Percentiles rank a stretch among this genome's conserved stretches.
These are phyloP conservation scores for Leccinum ochraceum DNA, from an alignment of 768 basidiomycete species.

Conservation along the genomic window DNA sequence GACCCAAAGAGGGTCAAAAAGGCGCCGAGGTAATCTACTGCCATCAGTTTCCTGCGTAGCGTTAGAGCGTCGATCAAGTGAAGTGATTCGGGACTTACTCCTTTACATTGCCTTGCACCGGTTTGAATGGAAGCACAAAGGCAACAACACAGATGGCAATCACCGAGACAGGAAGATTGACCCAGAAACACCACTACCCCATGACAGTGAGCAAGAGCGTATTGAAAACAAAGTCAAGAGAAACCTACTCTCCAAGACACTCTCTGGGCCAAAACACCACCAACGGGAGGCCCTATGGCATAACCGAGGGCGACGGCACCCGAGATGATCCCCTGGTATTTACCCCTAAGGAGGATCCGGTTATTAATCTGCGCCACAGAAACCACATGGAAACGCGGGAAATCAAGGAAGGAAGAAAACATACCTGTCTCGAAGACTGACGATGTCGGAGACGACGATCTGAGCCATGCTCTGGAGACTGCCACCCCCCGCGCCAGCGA, in stretches of 20 bases:
- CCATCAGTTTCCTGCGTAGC: constrained; percentile 54
- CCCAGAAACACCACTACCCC: constrained; percentile 72
- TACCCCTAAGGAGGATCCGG: constrained; percentile 46
- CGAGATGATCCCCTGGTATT: constrained; percentile 76
- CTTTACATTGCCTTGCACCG: constrained; percentile 60
- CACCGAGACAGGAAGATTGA: constrained; percentile 62
- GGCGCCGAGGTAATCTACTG: constrained; percentile 65
- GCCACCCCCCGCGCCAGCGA: constrained; percentile 72
- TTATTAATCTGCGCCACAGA: not conserved
- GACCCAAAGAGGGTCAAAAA: constrained; percentile 60
- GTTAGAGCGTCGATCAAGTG: constrained; percentile 1
- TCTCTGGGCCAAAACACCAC: constrained; percentile 63
- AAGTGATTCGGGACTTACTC: constrained; percentile 31
- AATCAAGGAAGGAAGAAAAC: constrained; percentile 10
- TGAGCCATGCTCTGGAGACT: constrained; percentile 69
- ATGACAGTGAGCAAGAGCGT: not conserved
- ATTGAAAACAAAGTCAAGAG: not conserved
- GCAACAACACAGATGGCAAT: constrained; percentile 55
- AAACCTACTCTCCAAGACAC: constrained; percentile 59
- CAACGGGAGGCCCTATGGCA: constrained; percentile 66
- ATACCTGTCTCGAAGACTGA: constrained; percentile 65
- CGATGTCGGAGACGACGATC: constrained; percentile 73
- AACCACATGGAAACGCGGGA: not conserved
- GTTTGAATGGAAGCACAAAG: constrained; percentile 68
- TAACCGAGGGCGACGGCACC: constrained; percentile 57